phyloP scores from a whole-genome alignment of 2,329 filamentous ascomycete genomes.

The Aspergillus piperis region DNA sequence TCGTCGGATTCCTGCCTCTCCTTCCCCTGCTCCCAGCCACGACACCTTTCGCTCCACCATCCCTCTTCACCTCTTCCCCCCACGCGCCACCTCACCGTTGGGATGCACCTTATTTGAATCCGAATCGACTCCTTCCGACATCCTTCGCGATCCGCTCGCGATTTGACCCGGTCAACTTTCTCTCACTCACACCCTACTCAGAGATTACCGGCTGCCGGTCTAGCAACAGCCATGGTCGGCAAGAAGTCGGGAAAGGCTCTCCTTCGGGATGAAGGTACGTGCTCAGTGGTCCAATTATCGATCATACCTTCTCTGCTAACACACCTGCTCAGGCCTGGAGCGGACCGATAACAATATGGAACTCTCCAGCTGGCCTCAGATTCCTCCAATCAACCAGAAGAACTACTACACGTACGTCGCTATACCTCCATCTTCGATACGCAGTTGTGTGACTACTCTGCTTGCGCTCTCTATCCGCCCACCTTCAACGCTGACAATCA shows the following conservation, averaged over 20 bases:
- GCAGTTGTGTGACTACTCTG: background rate
- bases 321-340: constrained; percentile 69
- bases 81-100: background rate
- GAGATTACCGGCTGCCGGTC: constrained; percentile 9
- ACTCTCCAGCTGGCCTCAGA: constrained; percentile 88
- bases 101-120: background rate
- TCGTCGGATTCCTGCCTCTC: background rate
- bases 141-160: constrained; percentile 10
- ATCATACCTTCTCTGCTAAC: constrained; percentile 13
- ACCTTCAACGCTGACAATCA: constrained; percentile 14
- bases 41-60: background rate
- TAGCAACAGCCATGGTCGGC: constrained; percentile 59
- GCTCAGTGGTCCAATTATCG: background rate
- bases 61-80: background rate
- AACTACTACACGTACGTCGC: constrained; percentile 90
- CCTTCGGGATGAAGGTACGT: constrained; percentile 59
- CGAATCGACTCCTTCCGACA: background rate
- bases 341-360: constrained; percentile 99
- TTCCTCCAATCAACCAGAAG: constrained; percentile 96
- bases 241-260: constrained; percentile 67
- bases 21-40: background rate
- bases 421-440: background rate
- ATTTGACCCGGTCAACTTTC: constrained; percentile 2
- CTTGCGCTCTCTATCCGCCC: background rate
- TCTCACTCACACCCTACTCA: background rate